Evolutionary conservation across 1,139 yeast genomes (phyloP), one percentile per base, ranked within the genome.

Genomic region (Geotrichum siamense): DNA sequence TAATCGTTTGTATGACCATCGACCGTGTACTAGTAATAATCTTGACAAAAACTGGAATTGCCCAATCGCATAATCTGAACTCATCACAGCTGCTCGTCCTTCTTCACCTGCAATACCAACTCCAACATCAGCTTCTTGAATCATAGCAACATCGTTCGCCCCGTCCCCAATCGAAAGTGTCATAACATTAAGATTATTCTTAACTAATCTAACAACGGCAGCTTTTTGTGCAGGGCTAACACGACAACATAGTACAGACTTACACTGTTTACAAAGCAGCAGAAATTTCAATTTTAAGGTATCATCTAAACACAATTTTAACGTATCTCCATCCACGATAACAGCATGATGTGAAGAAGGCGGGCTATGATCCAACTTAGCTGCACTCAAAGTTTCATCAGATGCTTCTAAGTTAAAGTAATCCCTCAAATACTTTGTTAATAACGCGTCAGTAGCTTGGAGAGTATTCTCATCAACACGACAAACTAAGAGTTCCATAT

Each of bases 191-290:
- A 91, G 71, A 9, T 87, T 78, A 19, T 78, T 78, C 61, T 83
- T 85, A 29, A 91, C 96, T 70, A 89, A 70, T 56, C 78, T 79
- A 15, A 91, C 97, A 29, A 93, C 96, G 2, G 87, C 79, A 2
- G 98, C 98, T 63, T 91, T 91, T 63, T 91, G 98, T 34, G 96
- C 85, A 1, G 98, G 98, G 1, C 96, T 85, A n/a, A 91, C 98
- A 62, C 98, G 80, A 64, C 98, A 91, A 65, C 98, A 91, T 48
- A 84, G 64, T n/a, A 91, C 97, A 9, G 96, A 85, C 56, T 79
- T 79, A 70, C 98, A 91, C 57, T 86, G 91, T 63, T 91, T 91
- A 66, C 98, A 86, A 39, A 91, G 69, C 39, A 91, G 67, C 48
- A 93, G 69, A 61, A 91, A 87, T 62, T 84, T 82, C 52, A 78